Conservation (phyloP, 2,329 filamentous ascomycete species). For the Talaromyces albobiverticillius region DNA sequence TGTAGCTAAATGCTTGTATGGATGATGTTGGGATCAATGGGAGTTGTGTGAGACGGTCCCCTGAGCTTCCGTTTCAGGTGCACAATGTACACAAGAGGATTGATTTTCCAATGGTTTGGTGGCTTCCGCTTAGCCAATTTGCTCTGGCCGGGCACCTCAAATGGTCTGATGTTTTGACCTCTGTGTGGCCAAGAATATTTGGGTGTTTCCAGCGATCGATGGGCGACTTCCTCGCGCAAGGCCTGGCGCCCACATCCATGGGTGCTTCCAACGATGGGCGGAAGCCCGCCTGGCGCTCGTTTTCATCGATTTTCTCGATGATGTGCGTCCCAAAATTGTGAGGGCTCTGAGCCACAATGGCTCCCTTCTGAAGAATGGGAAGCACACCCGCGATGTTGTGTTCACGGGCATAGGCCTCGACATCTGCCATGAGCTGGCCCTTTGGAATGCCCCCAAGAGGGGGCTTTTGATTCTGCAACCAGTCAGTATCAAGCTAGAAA, state of each 20-base stretch:
- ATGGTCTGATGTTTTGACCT: too few species aligned
- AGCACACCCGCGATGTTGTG: conserved; percentile 61
- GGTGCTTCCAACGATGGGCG: too few species aligned
- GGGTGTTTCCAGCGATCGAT: conserved; percentile 55
- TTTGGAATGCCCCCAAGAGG: conserved; percentile 29
- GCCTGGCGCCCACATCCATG: conserved; percentile 42
- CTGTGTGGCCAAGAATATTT: conserved; percentile 47
- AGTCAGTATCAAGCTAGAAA: not conserved
- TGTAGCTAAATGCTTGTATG: too few species aligned
- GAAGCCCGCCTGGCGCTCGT: too few species aligned
- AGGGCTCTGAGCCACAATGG: conserved; percentile 50
- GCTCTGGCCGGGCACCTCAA: too few species aligned
- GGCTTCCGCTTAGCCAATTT: too few species aligned
- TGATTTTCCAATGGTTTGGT: too few species aligned
- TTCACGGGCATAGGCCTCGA: conserved; percentile 46
- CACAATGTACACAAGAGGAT: too few species aligned
- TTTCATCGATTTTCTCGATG: conserved; percentile 42
- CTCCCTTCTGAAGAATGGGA: conserved; percentile 35
- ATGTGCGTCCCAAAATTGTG: conserved; percentile 43
- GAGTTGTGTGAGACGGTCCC: too few species aligned
- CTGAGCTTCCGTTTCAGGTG: too few species aligned
- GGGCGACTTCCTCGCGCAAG: conserved; percentile 44
- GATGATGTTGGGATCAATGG: too few species aligned
- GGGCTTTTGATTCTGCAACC: conserved; percentile 24
- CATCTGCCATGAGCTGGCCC: conserved; percentile 28